Evolutionary conservation across 106 monocot species (phyloP).

Genomic region (Agapanthus africanus): DNA sequence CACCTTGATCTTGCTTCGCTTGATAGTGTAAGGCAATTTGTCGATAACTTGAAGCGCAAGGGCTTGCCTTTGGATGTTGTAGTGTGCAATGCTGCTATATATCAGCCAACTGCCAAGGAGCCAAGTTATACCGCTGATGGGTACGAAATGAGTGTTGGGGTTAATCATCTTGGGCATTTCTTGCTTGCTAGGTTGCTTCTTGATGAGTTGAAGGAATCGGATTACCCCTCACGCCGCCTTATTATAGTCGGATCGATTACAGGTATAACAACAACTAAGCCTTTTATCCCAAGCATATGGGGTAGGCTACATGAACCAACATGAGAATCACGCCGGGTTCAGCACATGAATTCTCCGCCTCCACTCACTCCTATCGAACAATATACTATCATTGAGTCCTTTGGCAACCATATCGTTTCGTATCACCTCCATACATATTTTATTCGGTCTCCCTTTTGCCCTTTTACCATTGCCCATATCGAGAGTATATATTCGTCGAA

Average conservation of each 20-base stretch:
- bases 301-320: too few relatives aligned
- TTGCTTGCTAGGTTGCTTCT: constrained; percentile 68
- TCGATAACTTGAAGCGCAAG: constrained; percentile 40
- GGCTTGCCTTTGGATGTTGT: constrained; percentile 63
- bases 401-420: too few relatives aligned
- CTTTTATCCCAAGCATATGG: too few relatives aligned
- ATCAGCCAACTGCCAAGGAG: constrained; percentile 72
- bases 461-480: too few relatives aligned
- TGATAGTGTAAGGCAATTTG: constrained; percentile 84
- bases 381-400: too few relatives aligned
- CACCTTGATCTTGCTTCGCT: constrained; percentile 97
- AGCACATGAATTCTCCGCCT: too few relatives aligned
- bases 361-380: too few relatives aligned
- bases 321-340: too few relatives aligned
- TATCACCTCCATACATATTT: too few relatives aligned
- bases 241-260: constrained; percentile 96
- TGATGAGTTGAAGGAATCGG: constrained; percentile 56
- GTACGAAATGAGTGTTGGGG: constrained; percentile 94
- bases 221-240: constrained; percentile 74
- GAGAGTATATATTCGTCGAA: too few relatives aligned
- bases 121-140: constrained; percentile 91
- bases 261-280: too few relatives aligned
- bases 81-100: constrained; percentile 92
- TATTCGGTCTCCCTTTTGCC: too few relatives aligned
- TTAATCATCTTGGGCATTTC: constrained; percentile 91